Base-by-base conservation (phyloP, 768 basidiomycete species). In the Amanita molliuscula region DNA sequence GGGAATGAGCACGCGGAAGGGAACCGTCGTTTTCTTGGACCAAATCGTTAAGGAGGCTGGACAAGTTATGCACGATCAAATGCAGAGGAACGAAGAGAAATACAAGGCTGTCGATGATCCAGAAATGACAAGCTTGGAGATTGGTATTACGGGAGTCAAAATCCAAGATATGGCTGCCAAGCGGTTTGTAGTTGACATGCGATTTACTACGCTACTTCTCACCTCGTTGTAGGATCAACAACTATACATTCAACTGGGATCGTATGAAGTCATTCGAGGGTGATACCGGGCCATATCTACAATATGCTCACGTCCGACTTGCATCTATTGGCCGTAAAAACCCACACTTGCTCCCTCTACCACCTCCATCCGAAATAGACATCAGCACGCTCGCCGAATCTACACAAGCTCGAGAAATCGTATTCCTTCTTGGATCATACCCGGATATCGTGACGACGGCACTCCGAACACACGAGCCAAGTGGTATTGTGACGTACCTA, bases 131-230 rank as follows among this genome's bases (percentile, higher is more conserved):
- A 78, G 79, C 51, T 74, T 75, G 54, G 88, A 95, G 65, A 82
- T 97, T 43, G 96, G 94, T 16, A 91, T 96, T 59, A 87, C 91
- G 0, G 92, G 91, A 2, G 85, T 99, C 56, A 98, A 97, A 72
- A 93, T 99, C 53, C 96, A 99, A 66, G 93, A 96, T 62, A 93
- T 95, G 91, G 77, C 86, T 37, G 91, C 90, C 11, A 95, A 91
- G 65, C 74, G 92, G 92, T 92, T 55, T 40, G 78, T 47, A 23
- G 49, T 26, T 9, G 34, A 40, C 48, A 21, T 53, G 11, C 50
- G 33, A 29, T 53, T 50, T 50, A 25, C 36, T 25, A 43, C 48
- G 10, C 28, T 46, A 6, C 48, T 18, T 54, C 29, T 52, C 21
- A 37, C 26, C n/a, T 6, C 7, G 35, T 16, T 44, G 4, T 55